Base-by-base conservation (phyloP, 805 yeast genomes). In the Pachysolen tannophilus region DNA sequence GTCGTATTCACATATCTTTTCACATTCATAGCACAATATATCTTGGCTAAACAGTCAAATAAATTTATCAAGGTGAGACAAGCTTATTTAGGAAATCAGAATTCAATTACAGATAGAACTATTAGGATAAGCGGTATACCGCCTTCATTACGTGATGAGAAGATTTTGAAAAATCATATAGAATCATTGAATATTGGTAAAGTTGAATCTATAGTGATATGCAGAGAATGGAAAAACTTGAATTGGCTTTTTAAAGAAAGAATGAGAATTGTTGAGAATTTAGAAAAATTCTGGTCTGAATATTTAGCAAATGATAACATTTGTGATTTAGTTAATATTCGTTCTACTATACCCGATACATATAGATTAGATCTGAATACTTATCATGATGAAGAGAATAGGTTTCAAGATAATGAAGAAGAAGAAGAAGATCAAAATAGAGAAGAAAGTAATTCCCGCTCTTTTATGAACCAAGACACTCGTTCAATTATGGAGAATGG, bases 91-190 rank as follows among this genome's bases (percentile, higher is more conserved):
- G 82, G 81, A 1, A 63, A 74, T 5, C 81, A 75, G 46, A 63
- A 72, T 51, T 69, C 79, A 13, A 58, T 75, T 32, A 73, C 79
- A 2, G 82, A 75, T 50, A 53, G 80, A 40, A 75, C 82, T 5
- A 72, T 75, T 30, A 54, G 66, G 32, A 53, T 75, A 13, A 71
- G 72, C 31, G 75, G 75, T 26, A 73, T 75, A 14, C 82, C 82
- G 1, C 53, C 51, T 28, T 50, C 57, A 26, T 52, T 75, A 44
- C 57, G 63, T 31, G 59, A 61, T 41, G 74, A 72, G 13, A 43
- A 43, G 6, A 59, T 61, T 4, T 55, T 75, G 33, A 68, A 67
- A 37, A 41, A 48, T 13, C 76, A 73, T 45, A 64, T 75, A 27
- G 78, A 75, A 46, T 67, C 64, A 32, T 53, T 75, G 43, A 74